Percentiles rank a stretch among this genome's conserved stretches.
Evolutionary conservation across 768 basidiomycete genomes (phyloP).

Genomic region (Phlebiopsis flavidoalba): DNA sequence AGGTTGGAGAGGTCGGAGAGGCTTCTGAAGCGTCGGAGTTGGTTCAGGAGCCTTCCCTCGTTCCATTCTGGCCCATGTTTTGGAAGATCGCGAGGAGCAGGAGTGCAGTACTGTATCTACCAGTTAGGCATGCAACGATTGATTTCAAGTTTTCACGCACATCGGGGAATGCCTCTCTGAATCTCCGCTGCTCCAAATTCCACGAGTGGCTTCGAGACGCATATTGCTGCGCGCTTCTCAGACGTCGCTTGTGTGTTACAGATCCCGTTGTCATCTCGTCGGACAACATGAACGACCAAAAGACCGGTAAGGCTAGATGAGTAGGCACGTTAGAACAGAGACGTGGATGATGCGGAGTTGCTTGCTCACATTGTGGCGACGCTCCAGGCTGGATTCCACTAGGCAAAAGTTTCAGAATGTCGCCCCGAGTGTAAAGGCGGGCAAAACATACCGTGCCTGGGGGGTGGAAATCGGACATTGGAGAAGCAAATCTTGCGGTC

Average conservation of each 20-base stretch:
- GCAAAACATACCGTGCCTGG: conserved; percentile 63
- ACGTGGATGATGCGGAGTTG: not conserved
- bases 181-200: conserved; percentile 77
- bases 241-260: conserved; percentile 70
- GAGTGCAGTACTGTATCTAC: conserved; percentile 57
- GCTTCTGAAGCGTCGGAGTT: not conserved
- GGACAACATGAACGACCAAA: conserved; percentile 88
- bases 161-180: conserved; percentile 85
- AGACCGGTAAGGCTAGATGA: conserved; percentile 78
- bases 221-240: conserved; percentile 73
- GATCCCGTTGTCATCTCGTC: conserved; percentile 98
- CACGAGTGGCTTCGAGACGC: conserved; percentile 79
- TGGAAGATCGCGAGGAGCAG: conserved; percentile 67
- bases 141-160: conserved; percentile 38
- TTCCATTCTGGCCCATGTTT: conserved; percentile 91
- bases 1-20: not conserved
- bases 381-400: conserved; percentile 98
- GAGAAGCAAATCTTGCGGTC: conserved; percentile 97
- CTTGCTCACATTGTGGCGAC: conserved; percentile 83
- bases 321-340: not conserved
- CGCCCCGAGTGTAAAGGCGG: not conserved
- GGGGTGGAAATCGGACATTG: conserved; percentile 94
- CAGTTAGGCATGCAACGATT: not conserved
- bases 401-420: not conserved
- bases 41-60: conserved; percentile 43